A percentile compares a stretch with the other conserved stretches of the same genome.
These are phyloP conservation scores for Alternaria alternata DNA, from an alignment of 2,329 filamentous ascomycete species.

Conservation along the genomic window DNA sequence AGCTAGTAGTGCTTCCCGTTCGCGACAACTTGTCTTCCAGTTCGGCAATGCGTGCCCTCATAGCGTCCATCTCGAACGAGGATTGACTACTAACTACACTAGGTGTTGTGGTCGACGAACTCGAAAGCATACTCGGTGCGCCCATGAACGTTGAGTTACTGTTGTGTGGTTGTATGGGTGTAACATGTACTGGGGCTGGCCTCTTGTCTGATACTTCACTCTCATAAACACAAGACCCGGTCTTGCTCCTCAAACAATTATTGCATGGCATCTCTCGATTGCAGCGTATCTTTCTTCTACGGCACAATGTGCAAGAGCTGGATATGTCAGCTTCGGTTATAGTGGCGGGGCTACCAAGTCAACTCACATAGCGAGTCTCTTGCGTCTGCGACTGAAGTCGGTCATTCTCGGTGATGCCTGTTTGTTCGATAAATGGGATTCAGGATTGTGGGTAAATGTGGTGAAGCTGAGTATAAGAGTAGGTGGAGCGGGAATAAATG, in stretches of 20 bases:
- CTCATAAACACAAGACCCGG: conserved; percentile 62
- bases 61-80: conserved; percentile 47
- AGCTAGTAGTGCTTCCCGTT: conserved; percentile 14
- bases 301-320: conserved; percentile 66
- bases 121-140: neutral
- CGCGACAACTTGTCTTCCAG: conserved; percentile 54
- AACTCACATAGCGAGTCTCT: conserved; percentile 56
- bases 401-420: conserved; percentile 13
- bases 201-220: conserved; percentile 13
- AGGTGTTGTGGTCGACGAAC: neutral
- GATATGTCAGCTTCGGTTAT: conserved; percentile 12
- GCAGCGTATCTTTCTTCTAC: conserved; percentile 68
- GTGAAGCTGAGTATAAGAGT: neutral
- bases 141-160: neutral
- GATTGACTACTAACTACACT: conserved; percentile 26
- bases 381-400: conserved; percentile 44
- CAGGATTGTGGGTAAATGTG: too few relatives aligned
- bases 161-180: conserved; percentile 4
- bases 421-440: too few relatives aligned
- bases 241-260: conserved; percentile 65
- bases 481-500: conserved; percentile 6
- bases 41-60: conserved; percentile 53
- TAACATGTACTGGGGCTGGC: conserved; percentile 1
- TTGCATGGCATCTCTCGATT: conserved; percentile 67
- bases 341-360: neutral